These are phyloP conservation scores for Paramecium pentaurelia DNA, from an alignment of 73 alveolate species.

Conservation along the genomic window DNA sequence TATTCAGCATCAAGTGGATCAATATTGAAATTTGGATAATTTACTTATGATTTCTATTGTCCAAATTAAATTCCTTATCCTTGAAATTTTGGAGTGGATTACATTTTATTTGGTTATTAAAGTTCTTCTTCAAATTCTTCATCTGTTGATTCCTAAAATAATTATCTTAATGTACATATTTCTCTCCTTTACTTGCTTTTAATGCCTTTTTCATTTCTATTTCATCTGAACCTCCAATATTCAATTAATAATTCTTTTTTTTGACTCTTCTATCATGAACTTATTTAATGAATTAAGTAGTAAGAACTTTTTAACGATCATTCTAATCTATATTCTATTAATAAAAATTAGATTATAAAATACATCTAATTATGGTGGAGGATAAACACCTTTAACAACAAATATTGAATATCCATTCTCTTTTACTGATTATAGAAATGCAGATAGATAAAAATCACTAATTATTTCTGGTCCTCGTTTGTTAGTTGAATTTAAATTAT, in stretches of 20 bases:
- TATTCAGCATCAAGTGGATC: conserved; percentile 46
- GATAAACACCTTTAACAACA: conserved; percentile 72
- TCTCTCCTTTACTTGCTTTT: conserved; percentile 72
- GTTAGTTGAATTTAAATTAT: conserved; percentile 88
- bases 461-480: conserved; percentile 88
- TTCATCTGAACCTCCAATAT: conserved; percentile 80
- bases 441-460: conserved; percentile 84
- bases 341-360: background rate
- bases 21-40: background rate
- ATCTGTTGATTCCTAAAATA: conserved; percentile 45
- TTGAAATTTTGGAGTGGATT: conserved; percentile 50
- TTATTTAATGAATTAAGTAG: conserved; percentile 54
- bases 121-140: conserved; percentile 40
- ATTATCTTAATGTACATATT: background rate
- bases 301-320: conserved; percentile 64
- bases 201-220: conserved; percentile 77
- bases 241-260: conserved; percentile 62
- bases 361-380: conserved; percentile 50
- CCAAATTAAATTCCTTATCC: conserved; percentile 62
- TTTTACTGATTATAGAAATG: conserved; percentile 81
- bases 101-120: conserved; percentile 18
- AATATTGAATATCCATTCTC: conserved; percentile 86
- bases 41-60: background rate
- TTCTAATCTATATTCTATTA: conserved; percentile 58
- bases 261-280: conserved; percentile 63